Conservation (phyloP, 2,329 filamentous ascomycete species). For the Stagonosporopsis chrysanthemi region DNA sequence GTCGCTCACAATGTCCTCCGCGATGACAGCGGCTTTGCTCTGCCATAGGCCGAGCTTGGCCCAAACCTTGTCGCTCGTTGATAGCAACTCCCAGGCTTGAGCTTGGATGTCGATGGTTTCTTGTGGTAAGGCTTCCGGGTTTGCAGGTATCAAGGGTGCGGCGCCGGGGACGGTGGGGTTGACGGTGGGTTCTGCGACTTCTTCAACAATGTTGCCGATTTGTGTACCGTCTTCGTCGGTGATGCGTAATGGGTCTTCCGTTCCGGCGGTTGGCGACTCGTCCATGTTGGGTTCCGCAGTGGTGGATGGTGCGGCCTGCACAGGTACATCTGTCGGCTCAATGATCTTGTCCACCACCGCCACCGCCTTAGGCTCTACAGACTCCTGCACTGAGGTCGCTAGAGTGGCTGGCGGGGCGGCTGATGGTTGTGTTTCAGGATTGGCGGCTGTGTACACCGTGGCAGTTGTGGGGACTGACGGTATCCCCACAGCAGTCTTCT, state of each 20-base stretch:
- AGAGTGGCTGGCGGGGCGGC: not conserved
- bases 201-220: slow-evolving; percentile 9
- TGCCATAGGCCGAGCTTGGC: slow-evolving; percentile 31
- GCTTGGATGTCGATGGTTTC: slow-evolving; percentile 27
- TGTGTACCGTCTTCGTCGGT: slow-evolving; percentile 7
- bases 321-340: slow-evolving; percentile 21
- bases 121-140: slow-evolving; percentile 12
- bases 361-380: slow-evolving; percentile 27
- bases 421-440: slow-evolving; percentile 3
- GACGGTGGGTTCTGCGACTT: slow-evolving; percentile 16
- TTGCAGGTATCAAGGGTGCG: slow-evolving; percentile 2
- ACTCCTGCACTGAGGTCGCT: not conserved
- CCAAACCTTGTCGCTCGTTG: slow-evolving; percentile 16
- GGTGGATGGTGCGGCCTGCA: not conserved
- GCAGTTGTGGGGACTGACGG: slow-evolving; percentile 10
- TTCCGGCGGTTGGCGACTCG: slow-evolving; percentile 15
- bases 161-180: slow-evolving; percentile 22
- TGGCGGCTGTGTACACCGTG: slow-evolving; percentile 3
- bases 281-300: slow-evolving; percentile 11
- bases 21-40: slow-evolving; percentile 28
- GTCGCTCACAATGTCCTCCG: slow-evolving; percentile 54
- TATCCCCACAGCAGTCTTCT: slow-evolving; percentile 32
- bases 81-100: slow-evolving; percentile 13
- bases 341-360: slow-evolving; percentile 30
- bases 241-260: slow-evolving; percentile 22